Evolutionary conservation across 2,329 filamentous ascomycete species (phyloP).

Genomic region (Nannizziopsis arthrosporioides): DNA sequence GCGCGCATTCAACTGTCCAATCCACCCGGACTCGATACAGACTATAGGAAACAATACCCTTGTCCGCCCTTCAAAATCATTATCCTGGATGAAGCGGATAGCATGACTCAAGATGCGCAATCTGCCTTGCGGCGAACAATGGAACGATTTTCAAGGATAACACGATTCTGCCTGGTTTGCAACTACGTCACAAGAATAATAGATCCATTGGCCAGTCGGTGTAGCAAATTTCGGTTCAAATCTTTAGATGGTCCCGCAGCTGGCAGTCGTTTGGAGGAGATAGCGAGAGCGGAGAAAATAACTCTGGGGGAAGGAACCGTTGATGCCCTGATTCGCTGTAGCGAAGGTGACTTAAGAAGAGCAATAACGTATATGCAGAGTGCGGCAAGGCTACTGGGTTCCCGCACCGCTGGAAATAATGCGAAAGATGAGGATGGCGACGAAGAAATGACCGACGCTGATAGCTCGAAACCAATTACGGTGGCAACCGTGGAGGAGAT

Average conservation of each 20-base stretch:
- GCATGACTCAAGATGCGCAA: constrained; percentile 98
- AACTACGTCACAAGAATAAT: constrained; percentile 99
- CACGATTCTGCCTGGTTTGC: constrained; percentile 91
- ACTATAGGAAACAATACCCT: constrained; percentile 59
- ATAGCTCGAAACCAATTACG: constrained; percentile 49
- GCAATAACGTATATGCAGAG: constrained; percentile 95
- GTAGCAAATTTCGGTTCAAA: constrained; percentile 97
- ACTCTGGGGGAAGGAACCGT: constrained; percentile 64
- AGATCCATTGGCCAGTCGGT: constrained; percentile 83
- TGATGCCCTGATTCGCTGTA: constrained; percentile 72
- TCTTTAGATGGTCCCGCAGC: constrained; percentile 80
- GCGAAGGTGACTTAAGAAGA: constrained; percentile 88
- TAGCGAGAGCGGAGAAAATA: constrained; percentile 69
- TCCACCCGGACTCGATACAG: constrained; percentile 54
- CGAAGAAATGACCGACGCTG: constrained; percentile 43
- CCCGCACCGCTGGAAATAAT: constrained; percentile 35
- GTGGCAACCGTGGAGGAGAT: constrained; percentile 82
- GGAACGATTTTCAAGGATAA: constrained; percentile 96
- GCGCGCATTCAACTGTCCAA: constrained; percentile 88
- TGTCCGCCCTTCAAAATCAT: constrained; percentile 99
- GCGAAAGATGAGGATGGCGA: constrained; percentile 42
- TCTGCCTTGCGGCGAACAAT: constrained; percentile 85
- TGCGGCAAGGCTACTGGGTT: constrained; percentile 76
- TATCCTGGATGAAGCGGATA: constrained; percentile 94
- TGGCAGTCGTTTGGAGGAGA: constrained; percentile 63